phyloP scores from a whole-genome alignment of 257 asterid genomes.

The Hygrophila difformis region DNA sequence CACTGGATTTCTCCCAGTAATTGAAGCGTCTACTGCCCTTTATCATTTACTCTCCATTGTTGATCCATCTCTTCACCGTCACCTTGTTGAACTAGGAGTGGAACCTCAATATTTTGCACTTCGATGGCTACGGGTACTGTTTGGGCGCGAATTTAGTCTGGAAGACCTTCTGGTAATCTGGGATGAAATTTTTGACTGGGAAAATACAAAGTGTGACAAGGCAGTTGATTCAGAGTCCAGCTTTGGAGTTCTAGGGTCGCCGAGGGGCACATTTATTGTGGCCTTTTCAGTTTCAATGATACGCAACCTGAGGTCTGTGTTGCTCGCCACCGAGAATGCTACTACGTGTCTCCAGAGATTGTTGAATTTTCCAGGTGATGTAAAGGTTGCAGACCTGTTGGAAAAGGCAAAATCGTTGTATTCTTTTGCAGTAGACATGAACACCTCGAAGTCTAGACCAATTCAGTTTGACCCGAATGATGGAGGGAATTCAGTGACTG shows the following conservation, averaged over 20 bases:
- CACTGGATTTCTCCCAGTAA: slow-evolving; percentile 54
- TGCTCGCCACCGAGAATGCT: slow-evolving; percentile 79
- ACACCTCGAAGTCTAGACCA: slow-evolving; percentile 25
- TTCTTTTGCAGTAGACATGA: slow-evolving; percentile 41
- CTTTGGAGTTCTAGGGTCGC: slow-evolving; percentile 46
- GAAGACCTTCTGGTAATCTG: slow-evolving; percentile 59
- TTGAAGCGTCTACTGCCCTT: slow-evolving; percentile 64
- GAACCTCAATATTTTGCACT: slow-evolving; percentile 82
- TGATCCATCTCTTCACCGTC: slow-evolving; percentile 63
- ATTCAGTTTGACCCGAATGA: slow-evolving; percentile 21
- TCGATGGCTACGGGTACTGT: slow-evolving; percentile 84
- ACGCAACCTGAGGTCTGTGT: slow-evolving; percentile 53
- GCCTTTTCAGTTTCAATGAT: slow-evolving; percentile 78
- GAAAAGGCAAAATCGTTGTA: slow-evolving; percentile 59
- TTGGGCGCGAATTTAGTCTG: slow-evolving; percentile 73
- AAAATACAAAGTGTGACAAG: slow-evolving; percentile 28
- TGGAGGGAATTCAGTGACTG: slow-evolving; percentile 16
- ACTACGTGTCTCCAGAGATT: slow-evolving; percentile 65
- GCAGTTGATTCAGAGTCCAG: slow-evolving; percentile 23
- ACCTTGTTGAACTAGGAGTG: slow-evolving; percentile 73
- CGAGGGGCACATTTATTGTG: slow-evolving; percentile 66
- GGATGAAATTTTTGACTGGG: slow-evolving; percentile 68
- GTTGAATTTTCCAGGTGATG: slow-evolving; percentile 56
- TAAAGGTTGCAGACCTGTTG: slow-evolving; percentile 40
- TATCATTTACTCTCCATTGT: slow-evolving; percentile 64